These are phyloP conservation scores for Eutrema heterophyllum DNA, from an alignment of 345 rosid species.

Conservation along the genomic window DNA sequence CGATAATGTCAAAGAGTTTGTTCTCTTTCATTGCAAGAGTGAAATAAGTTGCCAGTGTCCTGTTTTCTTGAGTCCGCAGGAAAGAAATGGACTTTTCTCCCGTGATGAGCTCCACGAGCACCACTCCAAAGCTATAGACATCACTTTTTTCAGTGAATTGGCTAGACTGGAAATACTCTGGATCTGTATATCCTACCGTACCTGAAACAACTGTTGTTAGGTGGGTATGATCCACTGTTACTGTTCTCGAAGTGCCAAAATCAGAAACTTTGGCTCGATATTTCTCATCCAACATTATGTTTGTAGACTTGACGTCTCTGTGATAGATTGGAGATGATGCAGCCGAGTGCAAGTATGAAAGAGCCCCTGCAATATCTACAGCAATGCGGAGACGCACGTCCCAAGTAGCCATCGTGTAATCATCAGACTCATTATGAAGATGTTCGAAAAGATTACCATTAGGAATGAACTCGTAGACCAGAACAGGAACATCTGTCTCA, in stretches of 20 bases:
- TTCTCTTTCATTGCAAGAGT: not conserved
- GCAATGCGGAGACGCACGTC: not conserved
- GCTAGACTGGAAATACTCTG: not conserved
- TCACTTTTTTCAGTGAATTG: not conserved
- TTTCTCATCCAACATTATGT: not conserved
- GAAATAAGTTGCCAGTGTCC: constrained; percentile 9
- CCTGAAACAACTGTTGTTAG: not conserved
- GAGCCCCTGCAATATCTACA: not conserved
- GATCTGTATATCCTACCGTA: not conserved
- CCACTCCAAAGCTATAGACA: not conserved
- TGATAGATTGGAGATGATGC: not conserved
- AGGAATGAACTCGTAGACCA: not conserved
- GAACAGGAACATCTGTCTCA: not conserved
- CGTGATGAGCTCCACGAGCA: not conserved
- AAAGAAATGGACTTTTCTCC: not conserved
- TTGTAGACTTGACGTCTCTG: not conserved
- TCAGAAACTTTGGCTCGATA: not conserved
- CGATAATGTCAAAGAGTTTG: not conserved
- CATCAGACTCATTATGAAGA: not conserved
- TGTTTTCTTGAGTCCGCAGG: not conserved
- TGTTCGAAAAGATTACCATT: not conserved
- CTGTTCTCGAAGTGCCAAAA: not conserved
- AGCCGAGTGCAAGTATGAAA: not conserved
- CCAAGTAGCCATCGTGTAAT: not conserved
- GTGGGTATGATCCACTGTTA: not conserved